These are phyloP conservation scores for Tuber magnatum DNA, from an alignment of 495 filamentous ascomycete genomes.

Conservation along the genomic window DNA sequence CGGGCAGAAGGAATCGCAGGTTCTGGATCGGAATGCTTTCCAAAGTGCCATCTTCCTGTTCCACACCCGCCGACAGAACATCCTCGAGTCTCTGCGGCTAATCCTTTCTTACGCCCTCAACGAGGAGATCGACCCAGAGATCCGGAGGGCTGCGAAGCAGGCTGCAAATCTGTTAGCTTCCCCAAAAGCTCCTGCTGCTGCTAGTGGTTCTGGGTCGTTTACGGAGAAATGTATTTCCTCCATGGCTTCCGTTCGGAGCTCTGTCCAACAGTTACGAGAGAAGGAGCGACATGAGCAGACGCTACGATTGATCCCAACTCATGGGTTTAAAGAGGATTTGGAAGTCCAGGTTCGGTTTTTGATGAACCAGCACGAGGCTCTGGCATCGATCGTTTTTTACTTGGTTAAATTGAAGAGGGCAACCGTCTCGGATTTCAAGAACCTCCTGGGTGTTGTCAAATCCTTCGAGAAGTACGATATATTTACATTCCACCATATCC, in stretches of 20 bases:
- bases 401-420: slow-evolving; percentile 68
- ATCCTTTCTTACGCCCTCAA: slow-evolving; percentile 59
- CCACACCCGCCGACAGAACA: slow-evolving; percentile 67
- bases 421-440: slow-evolving; percentile 60
- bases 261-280: slow-evolving; percentile 64
- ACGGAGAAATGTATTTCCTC: slow-evolving; percentile 60
- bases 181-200: slow-evolving; percentile 29
- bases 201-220: slow-evolving; percentile 45
- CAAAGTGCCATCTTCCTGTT: slow-evolving; percentile 74
- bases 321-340: slow-evolving; percentile 60
- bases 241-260: slow-evolving; percentile 65
- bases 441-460: slow-evolving; percentile 58
- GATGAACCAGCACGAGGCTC: slow-evolving; percentile 75
- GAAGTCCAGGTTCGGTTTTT: slow-evolving; percentile 66
- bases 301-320: slow-evolving; percentile 54
- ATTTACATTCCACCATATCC: slow-evolving; percentile 68
- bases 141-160: slow-evolving; percentile 43
- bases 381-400: slow-evolving; percentile 67
- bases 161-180: slow-evolving; percentile 43
- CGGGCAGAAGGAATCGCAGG: slow-evolving; percentile 56
- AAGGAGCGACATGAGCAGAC: slow-evolving; percentile 62
- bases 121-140: slow-evolving; percentile 48
- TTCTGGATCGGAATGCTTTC: slow-evolving; percentile 60
- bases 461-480: slow-evolving; percentile 66
- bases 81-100: slow-evolving; percentile 76